phyloP scores from a whole-genome alignment of 2,329 filamentous ascomycete species.

The Lasiodiplodia citricola region DNA sequence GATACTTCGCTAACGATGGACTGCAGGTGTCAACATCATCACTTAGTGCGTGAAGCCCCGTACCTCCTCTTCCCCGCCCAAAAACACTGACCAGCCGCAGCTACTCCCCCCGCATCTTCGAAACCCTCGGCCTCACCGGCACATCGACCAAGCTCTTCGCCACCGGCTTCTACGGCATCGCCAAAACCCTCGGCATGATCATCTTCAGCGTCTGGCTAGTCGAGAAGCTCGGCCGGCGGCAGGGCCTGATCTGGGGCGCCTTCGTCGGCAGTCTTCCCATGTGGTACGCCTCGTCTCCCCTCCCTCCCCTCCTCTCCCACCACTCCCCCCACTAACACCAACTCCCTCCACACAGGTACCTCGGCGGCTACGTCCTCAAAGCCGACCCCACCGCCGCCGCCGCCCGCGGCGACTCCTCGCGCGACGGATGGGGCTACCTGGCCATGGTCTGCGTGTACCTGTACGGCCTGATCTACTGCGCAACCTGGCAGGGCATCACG shows the following conservation, averaged over 20 bases:
- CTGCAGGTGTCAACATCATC: conserved; percentile 8
- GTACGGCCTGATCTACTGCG: conserved; percentile 60
- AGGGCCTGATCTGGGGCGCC: conserved; percentile 55
- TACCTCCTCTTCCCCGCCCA: background rate
- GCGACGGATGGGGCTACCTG: conserved; percentile 55
- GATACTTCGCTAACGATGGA: background rate
- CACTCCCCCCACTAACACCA: too few relatives aligned
- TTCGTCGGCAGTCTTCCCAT: conserved; percentile 56
- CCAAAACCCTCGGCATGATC: conserved; percentile 56
- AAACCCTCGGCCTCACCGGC: conserved; percentile 65
- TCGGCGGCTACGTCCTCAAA: conserved; percentile 61
- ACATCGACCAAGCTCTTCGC: conserved; percentile 69
- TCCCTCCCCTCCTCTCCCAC: too few relatives aligned
- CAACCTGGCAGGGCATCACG: conserved; percentile 44
- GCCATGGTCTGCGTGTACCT: conserved; percentile 63
- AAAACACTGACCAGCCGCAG: conserved; percentile 50
- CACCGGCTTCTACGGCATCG: conserved; percentile 74
- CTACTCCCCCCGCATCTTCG: conserved; percentile 74
- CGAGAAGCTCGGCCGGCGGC: conserved; percentile 47
- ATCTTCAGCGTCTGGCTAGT: conserved; percentile 47
- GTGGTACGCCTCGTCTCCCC: conserved; percentile 45
- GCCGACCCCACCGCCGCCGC: conserved; percentile 51
- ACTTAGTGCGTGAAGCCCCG: background rate
- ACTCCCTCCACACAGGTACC: background rate
- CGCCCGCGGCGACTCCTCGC: conserved; percentile 47